Base-by-base conservation (phyloP, 495 filamentous ascomycete species). In the Paragyromitra xinjiangensis region DNA sequence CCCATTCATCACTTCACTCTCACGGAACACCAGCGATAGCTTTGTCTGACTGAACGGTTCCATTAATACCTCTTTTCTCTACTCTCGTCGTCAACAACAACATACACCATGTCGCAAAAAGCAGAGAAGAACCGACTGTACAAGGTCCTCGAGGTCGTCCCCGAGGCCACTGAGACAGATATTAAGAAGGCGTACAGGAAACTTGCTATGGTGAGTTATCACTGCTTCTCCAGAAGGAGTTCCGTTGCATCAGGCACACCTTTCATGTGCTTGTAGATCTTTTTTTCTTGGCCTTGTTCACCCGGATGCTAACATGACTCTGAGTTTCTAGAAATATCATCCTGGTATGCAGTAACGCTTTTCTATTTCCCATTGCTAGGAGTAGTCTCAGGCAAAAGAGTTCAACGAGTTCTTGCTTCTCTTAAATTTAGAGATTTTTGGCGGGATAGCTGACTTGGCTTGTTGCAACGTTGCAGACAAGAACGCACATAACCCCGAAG, bases 401-500 rank as follows among this genome's bases (percentile, higher is more conserved):
- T 24, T 6, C 24, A 75, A 44, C 29, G n/a, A 34, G 44, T 42
- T 69, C 48, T 63, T 65, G 44, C 26, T 63, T 48, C 56, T 44
- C n/a, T 29, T 16, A 44, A 40, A 22, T 42, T 64, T 71, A 11
- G 6, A 45, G 8, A 6, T 26, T 64, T 64, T 22, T 34, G 22
- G 40, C 22, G 48, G n/a, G 61, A 69, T 64, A 56, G 63, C 74
- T 79, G 58, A 79, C 75, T 63, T 55, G 34, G 55, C 63, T 59
- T 78, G 74, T 78, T 73, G 61, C 73, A 67, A 78, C 44, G 61
- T 73, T 65, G 22, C 79, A 97, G 95, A 99, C 86, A 99, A 99
- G 88, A 98, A 98, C 84, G 89, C 90, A 58, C 90, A 95, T 86
- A 95, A 95, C 87, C 94, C 94, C 51, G 92, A 93, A 34, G 93